phyloP scores from a whole-genome alignment of 345 rosid species.

The Aquilaria malaccensis region DNA sequence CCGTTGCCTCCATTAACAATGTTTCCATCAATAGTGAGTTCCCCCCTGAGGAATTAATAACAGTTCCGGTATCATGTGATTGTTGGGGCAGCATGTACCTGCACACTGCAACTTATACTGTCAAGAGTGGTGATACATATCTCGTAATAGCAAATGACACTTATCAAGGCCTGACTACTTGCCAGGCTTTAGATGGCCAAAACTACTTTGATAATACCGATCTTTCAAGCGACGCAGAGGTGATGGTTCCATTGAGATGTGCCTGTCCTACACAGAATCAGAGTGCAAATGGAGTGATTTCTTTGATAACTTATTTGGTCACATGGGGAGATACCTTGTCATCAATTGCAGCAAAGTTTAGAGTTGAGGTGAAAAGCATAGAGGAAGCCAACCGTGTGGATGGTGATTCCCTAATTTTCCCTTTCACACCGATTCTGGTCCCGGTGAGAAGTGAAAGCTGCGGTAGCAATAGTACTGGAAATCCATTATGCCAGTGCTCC shows the following conservation, averaged over 20 bases:
- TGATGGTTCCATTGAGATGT: conserved; percentile 18
- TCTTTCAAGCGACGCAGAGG: neutral
- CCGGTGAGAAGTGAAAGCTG: conserved; percentile 23
- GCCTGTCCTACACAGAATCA: conserved; percentile 25
- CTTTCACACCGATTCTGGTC: conserved; percentile 21
- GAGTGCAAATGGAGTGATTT: conserved; percentile 8
- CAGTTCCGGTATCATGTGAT: conserved; percentile 27
- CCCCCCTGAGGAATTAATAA: neutral
- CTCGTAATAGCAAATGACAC: conserved; percentile 13
- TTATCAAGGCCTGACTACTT: conserved; percentile 25
- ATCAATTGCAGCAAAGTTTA: conserved; percentile 3
- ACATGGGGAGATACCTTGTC: conserved; percentile 7
- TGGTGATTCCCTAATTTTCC: neutral
- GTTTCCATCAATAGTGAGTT: conserved; percentile 2
- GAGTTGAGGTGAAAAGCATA: conserved; percentile 3
- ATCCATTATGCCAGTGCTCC: conserved; percentile 15
- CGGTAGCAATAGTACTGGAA: conserved; percentile 1
- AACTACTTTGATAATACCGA: neutral
- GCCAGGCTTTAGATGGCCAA: conserved; percentile 19
- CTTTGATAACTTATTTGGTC: conserved; percentile 16
- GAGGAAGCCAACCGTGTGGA: conserved; percentile 15
- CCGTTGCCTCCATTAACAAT: conserved; percentile 18
- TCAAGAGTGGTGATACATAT: neutral
- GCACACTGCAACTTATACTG: conserved; percentile 12
- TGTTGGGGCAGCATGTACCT: conserved; percentile 21